Percentiles rank a stretch among this genome's conserved stretches.
These are phyloP conservation scores for Saccharomycopsis fodiens DNA, from an alignment of 805 yeast genomes.

Conservation along the genomic window DNA sequence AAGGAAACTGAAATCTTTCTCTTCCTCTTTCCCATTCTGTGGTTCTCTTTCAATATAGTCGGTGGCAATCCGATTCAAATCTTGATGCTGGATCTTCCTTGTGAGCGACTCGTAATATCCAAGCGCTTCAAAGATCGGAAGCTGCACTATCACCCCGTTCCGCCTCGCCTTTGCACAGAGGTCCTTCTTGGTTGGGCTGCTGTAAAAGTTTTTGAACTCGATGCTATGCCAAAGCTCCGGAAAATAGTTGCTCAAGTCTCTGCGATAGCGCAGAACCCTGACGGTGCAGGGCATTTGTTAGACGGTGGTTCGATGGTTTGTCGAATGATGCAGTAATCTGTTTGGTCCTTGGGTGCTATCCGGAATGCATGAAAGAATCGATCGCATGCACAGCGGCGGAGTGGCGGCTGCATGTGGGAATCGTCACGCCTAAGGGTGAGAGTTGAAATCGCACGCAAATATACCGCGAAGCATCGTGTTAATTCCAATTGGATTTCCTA, in stretches of 20 bases:
- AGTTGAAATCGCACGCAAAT: too few species aligned
- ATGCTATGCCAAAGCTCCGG: neutral
- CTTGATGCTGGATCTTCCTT: neutral
- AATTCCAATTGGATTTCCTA: too few species aligned
- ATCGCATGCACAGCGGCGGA: too few species aligned
- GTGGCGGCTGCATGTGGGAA: too few species aligned
- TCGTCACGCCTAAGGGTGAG: too few species aligned
- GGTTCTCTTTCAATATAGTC: neutral
- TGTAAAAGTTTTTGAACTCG: neutral
- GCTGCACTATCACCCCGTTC: neutral
- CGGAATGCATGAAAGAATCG: too few species aligned
- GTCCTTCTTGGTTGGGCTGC: neutral
- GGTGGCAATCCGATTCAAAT: neutral
- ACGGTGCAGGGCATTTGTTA: constrained; percentile 1
- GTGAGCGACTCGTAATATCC: constrained; percentile 3
- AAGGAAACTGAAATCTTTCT: neutral
- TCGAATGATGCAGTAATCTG: too few species aligned
- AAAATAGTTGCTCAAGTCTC: neutral
- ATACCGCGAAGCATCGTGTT: too few species aligned
- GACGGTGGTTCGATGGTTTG: too few species aligned
- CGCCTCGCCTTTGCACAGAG: neutral
- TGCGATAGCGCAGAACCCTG: neutral
- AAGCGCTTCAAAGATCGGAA: constrained; percentile 7
- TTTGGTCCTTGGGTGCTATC: too few species aligned
- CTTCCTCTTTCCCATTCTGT: neutral